Base-by-base conservation (phyloP, 768 basidiomycete genomes). In the Dioszegia aurantiaca region DNA sequence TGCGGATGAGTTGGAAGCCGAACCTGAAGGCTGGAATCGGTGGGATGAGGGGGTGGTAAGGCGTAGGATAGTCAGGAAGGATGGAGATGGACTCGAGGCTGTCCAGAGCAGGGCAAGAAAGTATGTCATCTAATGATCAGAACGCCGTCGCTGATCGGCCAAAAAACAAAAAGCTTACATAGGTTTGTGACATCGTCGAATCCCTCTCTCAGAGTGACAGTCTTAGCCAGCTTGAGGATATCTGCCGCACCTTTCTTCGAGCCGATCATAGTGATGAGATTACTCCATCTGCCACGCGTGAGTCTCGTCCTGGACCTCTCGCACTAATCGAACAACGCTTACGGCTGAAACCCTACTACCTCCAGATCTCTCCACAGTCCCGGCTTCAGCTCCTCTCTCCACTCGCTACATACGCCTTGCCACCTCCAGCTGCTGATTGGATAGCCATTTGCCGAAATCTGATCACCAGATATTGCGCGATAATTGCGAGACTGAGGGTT, bases 361-460 rank as follows among this genome's bases (percentile, higher is more conserved):
- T 62, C 60, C 8, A 49, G 43, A 24, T 59, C 28, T 19, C 44
- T 49, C 72, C 72, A 74, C 16, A 74, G 46, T 33, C 52, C 28
- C 33, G 27, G 14, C 30, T 63, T 53, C 11, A 71, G 21, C 17
- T 69, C 52, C 14, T 56, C 59, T 58, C 64, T 63, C 69, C 69
- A 74, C 41, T 74, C 72, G 11, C 58, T 49, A 10, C 41, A 52
- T 4, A 74, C 42, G 14, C 12, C 33, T 10, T 58, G 56, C 72
- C 72, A 74, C 16, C 61, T 30, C 72, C 72, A 74, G 26, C 56
- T 53, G 17, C 59, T 61, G 11, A 68, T 51, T 10, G 72, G 72
- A 43, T 63, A 70, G 3, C 68, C 69, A 33, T 74, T 74, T 8
- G 68, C 64, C 4, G 58, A 61, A 3, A 56, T 27, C 14, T 51